A percentile compares a stretch with the other conserved stretches of the same genome.
Conservation (phyloP, 306 rosid species). For the Pterocarpus santalinus region DNA sequence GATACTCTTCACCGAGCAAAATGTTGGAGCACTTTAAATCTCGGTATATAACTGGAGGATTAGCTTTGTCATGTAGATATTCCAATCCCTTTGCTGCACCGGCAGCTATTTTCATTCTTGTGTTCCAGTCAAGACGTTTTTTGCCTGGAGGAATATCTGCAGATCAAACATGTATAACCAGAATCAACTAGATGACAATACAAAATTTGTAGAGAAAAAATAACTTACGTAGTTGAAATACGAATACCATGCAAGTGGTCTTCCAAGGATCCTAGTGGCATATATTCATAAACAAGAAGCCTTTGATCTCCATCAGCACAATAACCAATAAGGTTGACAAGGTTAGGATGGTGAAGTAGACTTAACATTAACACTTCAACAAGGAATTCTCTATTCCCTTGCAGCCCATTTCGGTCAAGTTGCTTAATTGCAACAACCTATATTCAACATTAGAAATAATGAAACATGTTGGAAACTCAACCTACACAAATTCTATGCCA, state of each 20-base stretch:
- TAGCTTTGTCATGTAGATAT: constrained; percentile 91
- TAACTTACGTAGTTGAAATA: constrained; percentile 22
- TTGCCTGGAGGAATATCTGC: constrained; percentile 79
- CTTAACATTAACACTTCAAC: constrained; percentile 97
- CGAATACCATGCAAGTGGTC: constrained; percentile 87
- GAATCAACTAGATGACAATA: not conserved
- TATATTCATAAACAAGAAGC: constrained; percentile 93
- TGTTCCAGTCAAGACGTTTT: constrained; percentile 83
- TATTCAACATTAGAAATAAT: constrained; percentile 43
- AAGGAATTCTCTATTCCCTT: constrained; percentile 97
- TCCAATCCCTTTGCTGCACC: constrained; percentile 97
- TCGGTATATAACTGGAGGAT: constrained; percentile 93
- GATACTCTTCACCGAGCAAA: constrained; percentile 86
- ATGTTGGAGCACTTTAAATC: constrained; percentile 95
- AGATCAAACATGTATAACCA: constrained; percentile 48
- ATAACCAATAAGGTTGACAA: constrained; percentile 91
- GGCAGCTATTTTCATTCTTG: constrained; percentile 94
- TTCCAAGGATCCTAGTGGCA: constrained; percentile 91
- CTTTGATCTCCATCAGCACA: constrained; percentile 99
- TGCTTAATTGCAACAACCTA: constrained; percentile 98
- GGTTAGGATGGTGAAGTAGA: constrained; percentile 92
- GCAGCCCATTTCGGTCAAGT: constrained; percentile 93
- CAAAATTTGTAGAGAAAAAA: not conserved
- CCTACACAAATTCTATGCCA: too few relatives aligned
- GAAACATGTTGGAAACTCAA: too few relatives aligned